Percentiles rank a stretch among this genome's conserved stretches.
Conservation (phyloP, 1,139 yeast species). For the Kodamaea sp. region DNA sequence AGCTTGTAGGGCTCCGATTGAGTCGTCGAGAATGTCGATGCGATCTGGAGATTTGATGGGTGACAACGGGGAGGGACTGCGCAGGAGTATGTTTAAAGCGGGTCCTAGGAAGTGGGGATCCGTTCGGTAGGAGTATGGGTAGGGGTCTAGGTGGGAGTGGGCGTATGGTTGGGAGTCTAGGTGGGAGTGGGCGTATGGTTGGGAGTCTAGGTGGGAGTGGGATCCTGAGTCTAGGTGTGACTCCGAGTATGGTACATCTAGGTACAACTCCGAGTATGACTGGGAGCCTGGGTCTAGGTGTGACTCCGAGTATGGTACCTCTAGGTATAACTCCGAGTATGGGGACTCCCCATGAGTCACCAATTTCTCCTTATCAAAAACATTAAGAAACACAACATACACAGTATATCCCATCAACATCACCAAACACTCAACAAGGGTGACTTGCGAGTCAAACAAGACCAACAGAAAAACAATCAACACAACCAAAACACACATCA, state of each 20-base stretch:
- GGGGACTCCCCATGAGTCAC: too few species aligned
- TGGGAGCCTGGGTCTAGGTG: too few species aligned
- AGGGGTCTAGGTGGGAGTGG: constrained; percentile 1
- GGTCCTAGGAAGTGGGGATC: constrained; percentile 28
- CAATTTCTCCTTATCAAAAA: constrained; percentile 6
- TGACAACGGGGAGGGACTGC: constrained; percentile 9
- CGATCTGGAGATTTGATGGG: constrained; percentile 8
- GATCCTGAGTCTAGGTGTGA: too few species aligned
- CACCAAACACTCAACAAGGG: constrained; percentile 40
- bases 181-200: constrained; percentile 1
- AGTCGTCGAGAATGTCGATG: constrained; percentile 10
- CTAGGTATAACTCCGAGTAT: not conserved
- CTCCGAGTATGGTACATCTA: too few species aligned
- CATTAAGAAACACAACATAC: constrained; percentile 26
- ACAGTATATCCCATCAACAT: constrained; percentile 40
- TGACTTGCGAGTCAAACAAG: constrained; percentile 49
- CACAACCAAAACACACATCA: constrained; percentile 32
- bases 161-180: constrained; percentile 10
- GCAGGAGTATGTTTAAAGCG: constrained; percentile 21
- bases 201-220: too few species aligned
- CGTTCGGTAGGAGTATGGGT: too few species aligned
- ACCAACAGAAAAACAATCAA: constrained; percentile 40
- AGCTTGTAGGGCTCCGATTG: constrained; percentile 16
- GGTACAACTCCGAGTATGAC: too few species aligned
- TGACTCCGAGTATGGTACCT: not conserved